These are phyloP conservation scores for Venturia pyrina DNA, from an alignment of 2,329 filamentous ascomycete species.

Conservation along the genomic window DNA sequence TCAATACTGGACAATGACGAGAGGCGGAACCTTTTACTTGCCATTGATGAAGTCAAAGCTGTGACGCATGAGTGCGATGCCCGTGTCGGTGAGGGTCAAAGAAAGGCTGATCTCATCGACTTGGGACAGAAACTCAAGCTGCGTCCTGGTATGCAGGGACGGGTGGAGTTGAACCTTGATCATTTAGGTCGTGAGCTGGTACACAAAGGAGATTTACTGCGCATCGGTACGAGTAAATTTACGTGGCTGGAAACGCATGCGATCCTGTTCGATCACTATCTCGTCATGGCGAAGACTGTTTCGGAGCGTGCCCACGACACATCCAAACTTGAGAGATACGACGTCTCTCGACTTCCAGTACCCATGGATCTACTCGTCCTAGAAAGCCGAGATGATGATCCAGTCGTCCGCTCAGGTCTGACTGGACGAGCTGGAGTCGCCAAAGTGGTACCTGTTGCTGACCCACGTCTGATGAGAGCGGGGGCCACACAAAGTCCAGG, in stretches of 20 bases:
- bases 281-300: constrained; percentile 77
- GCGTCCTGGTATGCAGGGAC: constrained; percentile 73
- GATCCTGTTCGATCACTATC: constrained; percentile 90
- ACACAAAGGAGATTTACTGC: constrained; percentile 77
- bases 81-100: constrained; percentile 83
- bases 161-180: constrained; percentile 77
- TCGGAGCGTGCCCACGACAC: constrained; percentile 54
- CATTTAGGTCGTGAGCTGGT: constrained; percentile 90
- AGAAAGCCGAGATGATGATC: constrained; percentile 85
- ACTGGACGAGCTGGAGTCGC: constrained; percentile 62
- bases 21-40: constrained; percentile 70
- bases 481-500: constrained; percentile 31
- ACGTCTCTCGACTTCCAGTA: constrained; percentile 86
- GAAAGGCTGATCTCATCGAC: constrained; percentile 82
- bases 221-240: constrained; percentile 64
- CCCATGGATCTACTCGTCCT: constrained; percentile 92
- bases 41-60: constrained; percentile 82
- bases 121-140: constrained; percentile 74
- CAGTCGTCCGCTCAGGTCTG: constrained; percentile 68
- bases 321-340: constrained; percentile 73
- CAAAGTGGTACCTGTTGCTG: constrained; percentile 45
- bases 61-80: constrained; percentile 87
- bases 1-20: constrained; percentile 80
- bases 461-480: constrained; percentile 42
- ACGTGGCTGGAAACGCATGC: constrained; percentile 91